Base-by-base conservation (phyloP, 2,329 filamentous ascomycete species). In the Thelonectria olida region DNA sequence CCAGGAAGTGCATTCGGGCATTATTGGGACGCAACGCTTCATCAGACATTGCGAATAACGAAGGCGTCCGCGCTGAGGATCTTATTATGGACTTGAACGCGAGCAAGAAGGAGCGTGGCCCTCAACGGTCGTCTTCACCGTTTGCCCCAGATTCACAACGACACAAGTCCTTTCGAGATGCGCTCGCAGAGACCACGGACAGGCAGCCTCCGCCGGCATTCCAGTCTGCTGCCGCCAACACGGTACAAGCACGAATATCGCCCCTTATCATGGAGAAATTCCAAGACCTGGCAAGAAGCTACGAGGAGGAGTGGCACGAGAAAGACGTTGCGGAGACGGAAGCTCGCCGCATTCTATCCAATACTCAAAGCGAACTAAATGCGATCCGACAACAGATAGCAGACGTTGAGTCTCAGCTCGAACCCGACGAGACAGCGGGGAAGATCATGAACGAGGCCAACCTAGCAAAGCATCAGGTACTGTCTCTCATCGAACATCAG, bases 1-100 rank as follows among this genome's bases (percentile, higher is more conserved):
- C 95, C 17, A 89, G 93, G 44, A 97, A 98, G 70, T 96, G 94
- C 67, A 90, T 97, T 57, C 91, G 96, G 79, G 83, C 89, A 81
- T 77, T 93, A 81, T 77, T 94, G 75, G 89, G 88, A 31, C 90
- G 95, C 51, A 93, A 94, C 62, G 94, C 94, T 4, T 88, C 90
- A 3, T 91, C 93, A 1, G 90, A 97, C 71, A 90, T 98, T 54
- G 84, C 88, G 19, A 99, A 98, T 74, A 83, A 88, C 54, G 88
- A 92, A 58, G 92, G 93, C 25, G 85, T 97, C 64, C 92, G 92
- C 1, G 93, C 93, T 10, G 92, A 97, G 70, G 90, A 95, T 65
- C 82, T 97, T 53, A 93, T 97, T 68, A 89, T 91, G 73, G 84
- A 89, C 61, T 76, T 90, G 36, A 96, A 97, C 62, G 88, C 88